Base-by-base conservation (phyloP, 768 basidiomycete genomes). In the Boletales sp. region DNA sequence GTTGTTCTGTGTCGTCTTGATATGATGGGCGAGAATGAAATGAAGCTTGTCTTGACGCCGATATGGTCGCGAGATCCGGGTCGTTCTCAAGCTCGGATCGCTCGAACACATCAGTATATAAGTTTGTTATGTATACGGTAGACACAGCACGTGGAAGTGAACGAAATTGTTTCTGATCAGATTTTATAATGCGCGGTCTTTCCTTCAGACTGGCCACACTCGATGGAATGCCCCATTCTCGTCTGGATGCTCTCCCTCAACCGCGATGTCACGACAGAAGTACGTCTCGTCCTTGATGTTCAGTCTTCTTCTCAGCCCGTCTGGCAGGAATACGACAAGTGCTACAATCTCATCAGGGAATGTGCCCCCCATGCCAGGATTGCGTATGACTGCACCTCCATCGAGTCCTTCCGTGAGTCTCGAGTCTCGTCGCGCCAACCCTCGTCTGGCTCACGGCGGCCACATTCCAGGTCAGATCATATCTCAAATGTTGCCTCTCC, bases 171-270 rank as follows among this genome's bases (percentile, higher is more conserved):
- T 60, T 51, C 57, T 53, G 51, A 56, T 61, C 53, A 61, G 48
- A 50, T 54, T 60, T 58, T 68, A 68, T 66, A 61, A 63, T 68
- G 34, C 34, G 15, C 34, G 11, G 11, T 14, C 34, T 34, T 34
- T 34, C 15, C 24, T 27, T 27, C 5, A 27, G 24, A 27, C 24
- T 34, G 13, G 34, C 34, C 34, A 34, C 34, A 27, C 24, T 27
- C 40, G 29, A 68, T 76, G 72, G 82, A 84, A 49, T 83, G 80
- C 62, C 84, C 84, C 11, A 81, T 89, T 53, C 75, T 90, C 24
- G 82, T 87, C 19, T 90, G 87, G 87, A 87, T 88, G 83, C 70
- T 90, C 44, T 85, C 84, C 5, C 68, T 87, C 62, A 88, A 88
- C 57, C 74, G 87, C 47, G 85, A 87, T 65, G 81, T 88, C 62